Conservation (phyloP, 139 green algal genomes). For the Volvox reticuliferus region DNA sequence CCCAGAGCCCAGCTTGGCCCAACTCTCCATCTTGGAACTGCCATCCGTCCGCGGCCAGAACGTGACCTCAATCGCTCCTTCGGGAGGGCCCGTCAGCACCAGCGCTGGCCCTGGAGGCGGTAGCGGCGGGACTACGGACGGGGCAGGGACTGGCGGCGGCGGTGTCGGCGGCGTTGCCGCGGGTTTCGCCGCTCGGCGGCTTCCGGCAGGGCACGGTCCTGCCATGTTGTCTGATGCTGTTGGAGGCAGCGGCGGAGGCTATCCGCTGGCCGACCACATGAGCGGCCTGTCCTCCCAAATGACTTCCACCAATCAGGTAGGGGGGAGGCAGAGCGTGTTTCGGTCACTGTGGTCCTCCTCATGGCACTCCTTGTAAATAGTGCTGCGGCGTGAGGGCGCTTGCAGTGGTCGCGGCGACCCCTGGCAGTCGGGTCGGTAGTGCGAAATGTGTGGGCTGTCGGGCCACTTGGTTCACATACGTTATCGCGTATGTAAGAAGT, state of each 20-base stretch:
- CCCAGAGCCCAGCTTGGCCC: background rate
- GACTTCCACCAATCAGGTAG: background rate
- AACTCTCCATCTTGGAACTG: background rate
- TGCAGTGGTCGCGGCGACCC: too few species aligned
- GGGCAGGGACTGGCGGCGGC: background rate
- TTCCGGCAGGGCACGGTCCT: background rate
- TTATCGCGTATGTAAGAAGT: background rate
- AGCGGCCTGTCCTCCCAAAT: background rate
- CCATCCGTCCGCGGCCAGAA: background rate
- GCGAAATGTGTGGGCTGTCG: too few species aligned
- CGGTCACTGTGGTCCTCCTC: too few species aligned
- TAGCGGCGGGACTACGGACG: background rate
- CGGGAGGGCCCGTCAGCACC: background rate
- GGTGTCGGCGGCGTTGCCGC: background rate
- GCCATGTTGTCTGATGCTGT: background rate
- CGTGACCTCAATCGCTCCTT: background rate
- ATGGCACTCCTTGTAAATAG: too few species aligned
- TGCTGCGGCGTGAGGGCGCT: too few species aligned
- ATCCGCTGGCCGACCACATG: background rate
- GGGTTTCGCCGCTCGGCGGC: background rate
- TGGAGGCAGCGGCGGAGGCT: background rate
- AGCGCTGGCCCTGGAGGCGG: background rate
- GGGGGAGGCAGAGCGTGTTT: background rate
- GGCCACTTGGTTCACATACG: too few species aligned
- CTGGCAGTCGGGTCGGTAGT: too few species aligned